Conservation (phyloP, 805 yeast species). For the Pichia exigua region DNA sequence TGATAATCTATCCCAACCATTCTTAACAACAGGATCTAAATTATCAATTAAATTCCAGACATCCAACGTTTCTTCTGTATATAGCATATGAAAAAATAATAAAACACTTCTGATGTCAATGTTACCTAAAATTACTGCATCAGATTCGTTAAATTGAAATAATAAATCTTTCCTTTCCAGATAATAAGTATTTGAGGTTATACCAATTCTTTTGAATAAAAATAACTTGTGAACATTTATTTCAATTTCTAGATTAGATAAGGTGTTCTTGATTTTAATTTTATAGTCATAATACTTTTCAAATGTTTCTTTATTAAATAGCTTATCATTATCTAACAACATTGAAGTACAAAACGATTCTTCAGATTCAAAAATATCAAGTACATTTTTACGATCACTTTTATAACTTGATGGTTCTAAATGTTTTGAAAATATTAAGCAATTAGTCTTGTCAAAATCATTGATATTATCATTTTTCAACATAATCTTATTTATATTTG, state of each 20-base stretch:
- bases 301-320: not conserved
- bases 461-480: not conserved
- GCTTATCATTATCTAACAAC: not conserved
- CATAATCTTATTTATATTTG: not conserved
- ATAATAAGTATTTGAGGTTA: not conserved
- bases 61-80: conserved; percentile 38
- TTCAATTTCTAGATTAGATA: not conserved
- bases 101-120: conserved; percentile 24
- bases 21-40: conserved; percentile 1
- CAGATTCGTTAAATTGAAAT: conserved; percentile 4
- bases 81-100: conserved; percentile 40
- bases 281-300: conserved; percentile 13
- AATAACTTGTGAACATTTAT: conserved; percentile 11
- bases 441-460: not conserved
- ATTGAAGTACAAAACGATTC: not conserved
- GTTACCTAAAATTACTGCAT: conserved; percentile 16
- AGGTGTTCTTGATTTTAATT: conserved; percentile 2
- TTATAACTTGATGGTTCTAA: not conserved
- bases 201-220: conserved; percentile 8
- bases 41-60: conserved; percentile 35
- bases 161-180: conserved; percentile 13
- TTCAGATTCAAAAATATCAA: not conserved
- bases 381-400: not conserved
- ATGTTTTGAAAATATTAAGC: not conserved
- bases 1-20: conserved; percentile 9